A percentile compares a stretch with the other conserved stretches of the same genome.
phyloP scores from a whole-genome alignment of 2,329 filamentous ascomycete species.

The Trichophyton equinum region DNA sequence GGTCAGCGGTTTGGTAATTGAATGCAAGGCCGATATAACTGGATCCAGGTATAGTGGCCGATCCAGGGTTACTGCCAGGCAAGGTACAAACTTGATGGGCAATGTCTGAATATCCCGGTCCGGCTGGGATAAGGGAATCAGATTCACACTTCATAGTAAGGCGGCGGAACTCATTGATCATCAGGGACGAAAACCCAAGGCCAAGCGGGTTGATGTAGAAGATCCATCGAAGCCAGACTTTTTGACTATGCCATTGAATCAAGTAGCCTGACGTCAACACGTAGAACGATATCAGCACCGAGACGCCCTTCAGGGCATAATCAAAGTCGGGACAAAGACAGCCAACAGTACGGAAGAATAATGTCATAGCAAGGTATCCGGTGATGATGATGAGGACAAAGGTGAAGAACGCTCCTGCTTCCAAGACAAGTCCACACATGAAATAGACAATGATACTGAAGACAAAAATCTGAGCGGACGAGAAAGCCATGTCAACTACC shows the following conservation, averaged over 20 bases:
- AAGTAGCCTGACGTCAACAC: slow-evolving; percentile 34
- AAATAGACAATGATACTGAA: slow-evolving; percentile 82
- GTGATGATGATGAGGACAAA: slow-evolving; percentile 66
- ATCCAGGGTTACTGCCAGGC: slow-evolving; percentile 46
- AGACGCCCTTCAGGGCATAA: slow-evolving; percentile 70
- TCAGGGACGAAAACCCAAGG: slow-evolving; percentile 68
- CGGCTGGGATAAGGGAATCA: slow-evolving; percentile 33
- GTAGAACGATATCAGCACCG: slow-evolving; percentile 60
- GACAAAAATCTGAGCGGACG: slow-evolving; percentile 56
- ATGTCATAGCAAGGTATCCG: slow-evolving; percentile 72
- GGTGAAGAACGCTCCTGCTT: slow-evolving; percentile 69
- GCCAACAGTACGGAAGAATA: slow-evolving; percentile 75
- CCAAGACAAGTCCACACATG: slow-evolving; percentile 66
- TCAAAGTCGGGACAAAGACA: slow-evolving; percentile 67
- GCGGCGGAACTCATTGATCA: slow-evolving; percentile 69
- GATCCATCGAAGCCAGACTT: slow-evolving; percentile 70
- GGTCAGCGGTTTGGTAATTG: slow-evolving; percentile 45
- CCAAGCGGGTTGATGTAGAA: slow-evolving; percentile 67
- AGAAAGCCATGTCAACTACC: slow-evolving; percentile 74
- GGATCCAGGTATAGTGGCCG: slow-evolving; percentile 43
- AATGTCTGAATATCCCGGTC: slow-evolving; percentile 27
- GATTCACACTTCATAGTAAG: slow-evolving; percentile 44
- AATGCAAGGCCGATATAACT: slow-evolving; percentile 44
- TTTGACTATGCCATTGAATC: slow-evolving; percentile 37
- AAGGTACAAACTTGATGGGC: slow-evolving; percentile 49